These are phyloP conservation scores for Cryphonectria parasitica DNA, from an alignment of 2,329 filamentous ascomycete species.

Conservation along the genomic window DNA sequence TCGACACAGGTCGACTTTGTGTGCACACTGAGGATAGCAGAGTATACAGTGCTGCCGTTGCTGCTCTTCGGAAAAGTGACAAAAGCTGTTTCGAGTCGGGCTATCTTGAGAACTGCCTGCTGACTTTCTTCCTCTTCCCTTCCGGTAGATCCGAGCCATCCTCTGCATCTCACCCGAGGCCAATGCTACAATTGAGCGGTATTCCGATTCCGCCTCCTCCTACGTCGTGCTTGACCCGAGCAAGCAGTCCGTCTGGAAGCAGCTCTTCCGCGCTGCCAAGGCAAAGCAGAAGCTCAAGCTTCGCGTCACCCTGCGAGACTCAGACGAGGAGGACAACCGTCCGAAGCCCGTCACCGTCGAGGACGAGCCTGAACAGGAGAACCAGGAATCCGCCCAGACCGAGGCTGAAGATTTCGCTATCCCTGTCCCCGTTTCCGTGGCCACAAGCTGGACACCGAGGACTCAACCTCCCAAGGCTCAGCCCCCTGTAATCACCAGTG, in stretches of 20 bases:
- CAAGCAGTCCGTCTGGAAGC: constrained; percentile 89
- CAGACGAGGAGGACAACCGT: constrained; percentile 47
- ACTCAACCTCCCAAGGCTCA: background rate
- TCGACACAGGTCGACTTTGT: background rate
- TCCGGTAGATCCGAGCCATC: constrained; percentile 66
- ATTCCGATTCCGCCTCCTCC: constrained; percentile 85
- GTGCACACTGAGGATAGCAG: background rate
- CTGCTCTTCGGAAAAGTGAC: background rate
- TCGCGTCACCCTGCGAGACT: constrained; percentile 61
- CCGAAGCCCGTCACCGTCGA: constrained; percentile 37
- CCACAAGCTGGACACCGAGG: too few species aligned
- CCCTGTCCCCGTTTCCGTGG: background rate
- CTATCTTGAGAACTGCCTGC: background rate
- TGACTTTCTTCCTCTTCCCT: constrained; percentile 4
- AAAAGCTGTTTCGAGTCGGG: background rate
- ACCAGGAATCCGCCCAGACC: constrained; percentile 19
- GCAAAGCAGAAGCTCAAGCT: constrained; percentile 97
- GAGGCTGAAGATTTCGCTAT: constrained; percentile 29
- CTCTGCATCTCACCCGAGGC: constrained; percentile 67
- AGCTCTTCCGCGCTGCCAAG: constrained; percentile 94
- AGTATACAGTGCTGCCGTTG: background rate
- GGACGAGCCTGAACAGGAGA: constrained; percentile 29
- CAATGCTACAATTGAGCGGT: constrained; percentile 79
- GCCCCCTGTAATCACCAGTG: background rate
- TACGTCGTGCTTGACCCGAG: constrained; percentile 79